Conservation (phyloP, 164 flowering plant species). For the Houttuynia cordata region DNA sequence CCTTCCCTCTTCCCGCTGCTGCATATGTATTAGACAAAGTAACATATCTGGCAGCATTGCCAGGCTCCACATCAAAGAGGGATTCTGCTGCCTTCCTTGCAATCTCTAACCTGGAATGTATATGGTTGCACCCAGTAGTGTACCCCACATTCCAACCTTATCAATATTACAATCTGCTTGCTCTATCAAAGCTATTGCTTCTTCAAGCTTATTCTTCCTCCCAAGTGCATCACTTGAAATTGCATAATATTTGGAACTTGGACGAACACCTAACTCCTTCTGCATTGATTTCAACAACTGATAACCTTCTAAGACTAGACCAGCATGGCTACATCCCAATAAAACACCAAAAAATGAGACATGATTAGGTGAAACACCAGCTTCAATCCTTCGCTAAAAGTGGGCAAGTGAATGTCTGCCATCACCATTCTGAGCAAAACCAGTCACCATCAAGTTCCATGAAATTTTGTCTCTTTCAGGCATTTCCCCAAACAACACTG, state of each 20-base stretch:
- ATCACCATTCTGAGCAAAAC: constrained; percentile 49
- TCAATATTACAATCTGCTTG: constrained; percentile 19
- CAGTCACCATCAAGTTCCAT: constrained; percentile 53
- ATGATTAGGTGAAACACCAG: constrained; percentile 30
- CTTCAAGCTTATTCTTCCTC: constrained; percentile 36
- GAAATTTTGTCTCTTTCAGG: constrained; percentile 36
- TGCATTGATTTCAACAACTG: constrained; percentile 30
- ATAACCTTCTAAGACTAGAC: constrained; percentile 34
- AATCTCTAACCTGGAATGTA: constrained; percentile 41
- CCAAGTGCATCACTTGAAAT: constrained; percentile 48
- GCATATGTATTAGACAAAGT: constrained; percentile 53
- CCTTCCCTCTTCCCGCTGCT: constrained; percentile 44
- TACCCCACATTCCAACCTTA: constrained; percentile 46
- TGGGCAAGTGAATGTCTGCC: constrained; percentile 27
- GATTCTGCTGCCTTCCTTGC: constrained; percentile 42
- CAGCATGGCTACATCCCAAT: constrained; percentile 55
- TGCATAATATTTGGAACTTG: constrained; percentile 48
- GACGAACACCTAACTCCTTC: constrained; percentile 25
- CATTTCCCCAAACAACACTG: constrained; percentile 25
- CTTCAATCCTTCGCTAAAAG: constrained; percentile 31
- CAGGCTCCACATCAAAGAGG: constrained; percentile 44
- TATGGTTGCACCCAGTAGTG: constrained; percentile 40
- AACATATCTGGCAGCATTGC: constrained; percentile 50
- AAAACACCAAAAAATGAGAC: constrained; percentile 59
- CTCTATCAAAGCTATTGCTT: constrained; percentile 40